A percentile compares a stretch with the other conserved stretches of the same genome.
These are phyloP conservation scores for Botrytis porri DNA, from an alignment of 2,329 filamentous ascomycete genomes.

Conservation along the genomic window DNA sequence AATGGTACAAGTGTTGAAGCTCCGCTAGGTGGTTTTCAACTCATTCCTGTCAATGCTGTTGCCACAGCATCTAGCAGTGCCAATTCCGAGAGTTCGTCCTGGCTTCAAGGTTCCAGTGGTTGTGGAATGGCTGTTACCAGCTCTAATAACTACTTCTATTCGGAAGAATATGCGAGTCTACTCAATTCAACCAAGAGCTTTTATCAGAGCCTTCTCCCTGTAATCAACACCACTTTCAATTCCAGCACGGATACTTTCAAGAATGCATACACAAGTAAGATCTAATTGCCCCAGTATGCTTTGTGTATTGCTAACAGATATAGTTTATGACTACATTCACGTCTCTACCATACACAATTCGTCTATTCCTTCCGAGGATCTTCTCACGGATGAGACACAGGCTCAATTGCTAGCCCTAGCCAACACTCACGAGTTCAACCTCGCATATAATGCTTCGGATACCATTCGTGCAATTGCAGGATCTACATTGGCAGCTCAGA, in stretches of 20 bases:
- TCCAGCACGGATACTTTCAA: conserved; percentile 50
- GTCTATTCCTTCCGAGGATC: conserved; percentile 54
- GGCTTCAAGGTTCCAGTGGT: conserved; percentile 57
- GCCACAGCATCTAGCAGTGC: conserved; percentile 50
- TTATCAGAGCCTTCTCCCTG: conserved; percentile 52
- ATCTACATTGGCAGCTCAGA: conserved; percentile 54
- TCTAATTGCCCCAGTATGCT: background rate
- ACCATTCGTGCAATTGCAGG: conserved; percentile 57
- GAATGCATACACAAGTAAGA: conserved; percentile 60
- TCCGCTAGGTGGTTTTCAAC: conserved; percentile 78
- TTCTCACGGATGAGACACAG: conserved; percentile 59
- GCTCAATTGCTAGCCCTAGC: conserved; percentile 69
- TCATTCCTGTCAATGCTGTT: conserved; percentile 70
- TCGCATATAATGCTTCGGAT: conserved; percentile 78
- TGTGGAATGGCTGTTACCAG: conserved; percentile 55
- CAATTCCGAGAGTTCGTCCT: conserved; percentile 54
- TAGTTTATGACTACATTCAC: conserved; percentile 59
- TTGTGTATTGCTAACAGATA: conserved; percentile 2
- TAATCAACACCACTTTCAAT: conserved; percentile 52
- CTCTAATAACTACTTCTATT: conserved; percentile 54
- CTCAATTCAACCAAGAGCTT: conserved; percentile 57
- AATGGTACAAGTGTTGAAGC: conserved; percentile 66
- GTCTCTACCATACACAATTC: conserved; percentile 59
- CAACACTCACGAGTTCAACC: conserved; percentile 74
- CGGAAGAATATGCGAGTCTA: conserved; percentile 45